Percentiles rank a stretch among this genome's conserved stretches.
Conservation (phyloP, 768 basidiomycete species). For the Hericium alpestre region DNA sequence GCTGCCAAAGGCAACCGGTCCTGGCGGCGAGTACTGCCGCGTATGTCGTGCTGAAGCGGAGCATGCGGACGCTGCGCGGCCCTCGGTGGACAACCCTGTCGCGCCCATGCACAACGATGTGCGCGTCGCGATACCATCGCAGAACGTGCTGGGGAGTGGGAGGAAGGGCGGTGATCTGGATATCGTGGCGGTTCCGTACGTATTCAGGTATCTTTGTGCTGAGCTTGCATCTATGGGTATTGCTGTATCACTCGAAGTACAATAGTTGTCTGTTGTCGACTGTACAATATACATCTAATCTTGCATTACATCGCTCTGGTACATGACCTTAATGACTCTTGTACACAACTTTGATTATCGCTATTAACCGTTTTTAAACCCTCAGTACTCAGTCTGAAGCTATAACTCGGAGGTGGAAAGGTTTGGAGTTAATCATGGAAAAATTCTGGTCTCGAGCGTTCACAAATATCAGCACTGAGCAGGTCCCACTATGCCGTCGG, state of each 20-base stretch:
- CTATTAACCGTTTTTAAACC: no score
- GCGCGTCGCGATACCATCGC: conserved; percentile 53
- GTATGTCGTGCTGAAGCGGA: conserved; percentile 74
- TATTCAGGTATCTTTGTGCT: conserved; percentile 88
- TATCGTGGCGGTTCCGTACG: conserved; percentile 91
- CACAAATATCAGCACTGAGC: no score
- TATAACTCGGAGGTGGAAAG: no score
- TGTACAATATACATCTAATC: no score
- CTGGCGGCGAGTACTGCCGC: conserved; percentile 89
- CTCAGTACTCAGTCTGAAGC: no score
- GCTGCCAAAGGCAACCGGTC: conserved; percentile 49
- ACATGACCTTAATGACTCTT: no score
- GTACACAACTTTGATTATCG: no score
- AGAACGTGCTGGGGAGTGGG: conserved; percentile 49
- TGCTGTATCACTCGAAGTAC: conserved; percentile 73
- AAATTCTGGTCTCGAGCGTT: no score
- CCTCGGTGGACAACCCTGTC: conserved; percentile 43
- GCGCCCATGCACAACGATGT: conserved; percentile 41
- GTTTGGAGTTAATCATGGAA: no score
- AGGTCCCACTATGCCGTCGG: no score
- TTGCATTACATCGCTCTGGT: no score
- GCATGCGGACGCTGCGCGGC: conserved; percentile 49
- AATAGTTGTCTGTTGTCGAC: conserved; percentile 5
- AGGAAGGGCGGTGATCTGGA: conserved; percentile 78
- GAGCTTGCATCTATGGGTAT: conserved; percentile 99